Percentiles rank a stretch among this genome's conserved stretches.
Conservation (phyloP, 805 yeast species). For the Debaryomyces prosopidis region DNA sequence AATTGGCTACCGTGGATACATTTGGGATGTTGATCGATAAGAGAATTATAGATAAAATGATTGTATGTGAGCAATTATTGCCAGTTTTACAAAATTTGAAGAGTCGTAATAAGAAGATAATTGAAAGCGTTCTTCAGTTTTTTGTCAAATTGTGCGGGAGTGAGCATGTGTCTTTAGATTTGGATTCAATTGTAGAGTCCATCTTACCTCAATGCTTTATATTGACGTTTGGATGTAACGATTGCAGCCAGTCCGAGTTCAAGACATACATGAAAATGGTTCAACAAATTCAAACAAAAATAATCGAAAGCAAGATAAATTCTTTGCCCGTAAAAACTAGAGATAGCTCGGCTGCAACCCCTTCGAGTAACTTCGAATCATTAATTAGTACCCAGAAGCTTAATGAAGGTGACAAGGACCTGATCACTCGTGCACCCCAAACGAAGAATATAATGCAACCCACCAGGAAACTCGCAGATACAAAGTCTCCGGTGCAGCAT, state of each 20-base stretch:
- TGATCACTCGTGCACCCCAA: constrained; percentile 21
- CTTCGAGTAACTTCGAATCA: constrained; percentile 22
- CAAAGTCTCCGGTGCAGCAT: constrained; percentile 4
- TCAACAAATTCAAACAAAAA: constrained; percentile 19
- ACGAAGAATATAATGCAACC: constrained; percentile 23
- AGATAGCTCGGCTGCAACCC: background rate
- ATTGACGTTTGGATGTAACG: constrained; percentile 39
- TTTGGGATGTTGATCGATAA: constrained; percentile 57
- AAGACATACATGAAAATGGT: constrained; percentile 23
- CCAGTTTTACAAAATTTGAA: constrained; percentile 77
- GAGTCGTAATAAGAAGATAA: constrained; percentile 69
- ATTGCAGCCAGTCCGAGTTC: constrained; percentile 36
- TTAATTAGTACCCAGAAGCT: constrained; percentile 30
- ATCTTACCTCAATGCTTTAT: constrained; percentile 32
- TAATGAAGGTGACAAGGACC: constrained; percentile 21
- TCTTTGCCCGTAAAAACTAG: constrained; percentile 14
- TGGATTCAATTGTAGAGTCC: constrained; percentile 28
- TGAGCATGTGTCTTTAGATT: constrained; percentile 28
- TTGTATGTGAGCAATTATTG: constrained; percentile 74
- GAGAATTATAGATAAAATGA: constrained; percentile 66
- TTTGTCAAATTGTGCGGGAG: constrained; percentile 52
- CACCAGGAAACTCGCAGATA: constrained; percentile 6
- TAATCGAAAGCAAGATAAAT: constrained; percentile 19
- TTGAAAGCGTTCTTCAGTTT: constrained; percentile 46
- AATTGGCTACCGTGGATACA: constrained; percentile 62